phyloP scores from a whole-genome alignment of 441 rosid genomes.

The Bruguiera hainesii region DNA sequence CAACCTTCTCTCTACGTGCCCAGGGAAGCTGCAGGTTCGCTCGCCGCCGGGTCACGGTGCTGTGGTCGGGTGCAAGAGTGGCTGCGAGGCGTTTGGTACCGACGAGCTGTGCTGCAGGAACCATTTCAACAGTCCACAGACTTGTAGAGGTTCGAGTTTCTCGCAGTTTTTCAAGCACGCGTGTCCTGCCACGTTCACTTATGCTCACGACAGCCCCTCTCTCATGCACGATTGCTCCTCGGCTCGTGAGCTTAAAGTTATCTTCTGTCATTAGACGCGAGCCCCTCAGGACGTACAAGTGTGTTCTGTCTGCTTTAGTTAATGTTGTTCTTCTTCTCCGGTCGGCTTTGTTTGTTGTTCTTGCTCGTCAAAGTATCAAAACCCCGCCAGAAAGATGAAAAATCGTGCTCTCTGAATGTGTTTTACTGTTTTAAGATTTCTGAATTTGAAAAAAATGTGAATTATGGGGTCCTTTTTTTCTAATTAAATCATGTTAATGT shows the following conservation, averaged over 20 bases:
- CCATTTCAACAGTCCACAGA: conserved; percentile 57
- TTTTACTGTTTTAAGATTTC: too few relatives aligned
- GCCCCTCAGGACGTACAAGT: too few relatives aligned
- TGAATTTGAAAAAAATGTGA: too few relatives aligned
- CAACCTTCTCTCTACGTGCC: conserved; percentile 59
- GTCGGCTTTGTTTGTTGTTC: too few relatives aligned
- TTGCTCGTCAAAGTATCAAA: too few relatives aligned
- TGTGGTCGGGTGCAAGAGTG: conserved; percentile 77
- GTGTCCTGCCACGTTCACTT: conserved; percentile 82
- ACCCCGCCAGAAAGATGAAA: too few relatives aligned
- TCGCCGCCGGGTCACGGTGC: conserved; percentile 26
- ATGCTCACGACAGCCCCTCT: conserved; percentile 82
- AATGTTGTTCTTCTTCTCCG: too few relatives aligned
- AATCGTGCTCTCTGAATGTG: too few relatives aligned
- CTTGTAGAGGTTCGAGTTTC: conserved; percentile 66
- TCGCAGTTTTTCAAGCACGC: conserved; percentile 68
- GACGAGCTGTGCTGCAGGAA: conserved; percentile 86
- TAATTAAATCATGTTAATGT: too few relatives aligned
- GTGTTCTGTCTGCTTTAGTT: too few relatives aligned
- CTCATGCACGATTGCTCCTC: conserved; percentile 81
- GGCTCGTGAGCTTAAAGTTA: conserved; percentile 88
- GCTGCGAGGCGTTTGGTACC: conserved; percentile 63
- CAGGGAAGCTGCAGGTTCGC: conserved; percentile 54
- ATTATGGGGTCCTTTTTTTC: too few relatives aligned
- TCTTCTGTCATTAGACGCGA: conserved; percentile 65